Evolutionary conservation across 179 eudicot genomes (phyloP), one percentile per base, ranked within the genome.

Genomic region (Spergularia azorica): DNA sequence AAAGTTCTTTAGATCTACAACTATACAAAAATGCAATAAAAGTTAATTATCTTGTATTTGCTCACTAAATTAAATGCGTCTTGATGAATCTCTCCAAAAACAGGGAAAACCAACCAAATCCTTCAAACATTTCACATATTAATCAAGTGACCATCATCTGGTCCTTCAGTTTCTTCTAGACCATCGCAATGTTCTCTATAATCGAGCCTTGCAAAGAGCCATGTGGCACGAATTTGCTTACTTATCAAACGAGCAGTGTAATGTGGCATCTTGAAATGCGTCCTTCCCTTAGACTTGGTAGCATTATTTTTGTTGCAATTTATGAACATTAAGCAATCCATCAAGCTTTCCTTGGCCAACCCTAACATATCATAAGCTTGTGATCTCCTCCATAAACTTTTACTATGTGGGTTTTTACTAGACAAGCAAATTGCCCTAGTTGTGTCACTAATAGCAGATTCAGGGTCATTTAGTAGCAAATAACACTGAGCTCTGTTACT

Each of bases 361-460:
- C 92, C 94, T 62, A 87, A 82, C 84, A 84, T 83, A 63, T 89
- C 93, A 80, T 89, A 91, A 69, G 97, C 97, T 79, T 91, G 97
- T 76, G 97, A 84, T 77, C 97, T 86, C 59, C 90, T 86, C 97
- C 97, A 91, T 6, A 90, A 86, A 76, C 97, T 90, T 75, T 86
- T 89, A 60, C 81, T 46, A 73, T 91, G 97, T 69, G 87, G 85
- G 32, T 84, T 80, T 41, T 79, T 83, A 41, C 75, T 74, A 16
- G 89, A 84, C 51, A 91, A 82, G 43, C 86, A 86, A 52, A 89
- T 76, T 58, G 97, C 97, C 73, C 76, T 79, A 15, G 92, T 91
- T 69, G 92, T 64, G 69, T 91, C 93, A 77, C 93, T 88, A 50
- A 91, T 86, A 36, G 90, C 89, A 21, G 38, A 55, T 68, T 89